Conservation (phyloP, 1,139 yeast genomes). For the Candida frijolesensis region DNA sequence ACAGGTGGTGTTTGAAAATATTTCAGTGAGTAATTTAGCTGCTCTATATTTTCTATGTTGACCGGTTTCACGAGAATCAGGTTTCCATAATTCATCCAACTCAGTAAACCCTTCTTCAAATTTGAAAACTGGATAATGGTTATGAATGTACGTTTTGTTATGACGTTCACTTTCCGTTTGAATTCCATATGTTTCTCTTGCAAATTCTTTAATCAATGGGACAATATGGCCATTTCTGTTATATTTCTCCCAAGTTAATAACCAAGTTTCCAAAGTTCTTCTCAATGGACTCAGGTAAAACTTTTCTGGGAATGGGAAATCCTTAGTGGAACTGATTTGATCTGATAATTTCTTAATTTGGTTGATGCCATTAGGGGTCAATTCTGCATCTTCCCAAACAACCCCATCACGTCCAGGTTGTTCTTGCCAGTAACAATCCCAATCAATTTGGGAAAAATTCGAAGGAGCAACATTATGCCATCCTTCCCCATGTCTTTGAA, state of each 20-base stretch:
- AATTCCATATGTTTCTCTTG: conserved; percentile 44
- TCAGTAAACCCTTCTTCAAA: conserved; percentile 34
- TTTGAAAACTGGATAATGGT: conserved; percentile 24
- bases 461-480: conserved; percentile 23
- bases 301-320: conserved; percentile 31
- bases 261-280: conserved; percentile 38
- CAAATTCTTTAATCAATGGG: conserved; percentile 30
- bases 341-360: conserved; percentile 23
- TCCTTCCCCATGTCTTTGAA: conserved; percentile 47
- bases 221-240: conserved; percentile 15
- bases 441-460: conserved; percentile 23
- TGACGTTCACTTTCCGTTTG: conserved; percentile 41
- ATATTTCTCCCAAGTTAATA: conserved; percentile 26
- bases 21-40: conserved; percentile 29
- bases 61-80: conserved; percentile 13
- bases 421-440: conserved; percentile 39
- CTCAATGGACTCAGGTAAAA: conserved; percentile 39
- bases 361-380: conserved; percentile 30
- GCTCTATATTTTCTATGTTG: conserved; percentile 31
- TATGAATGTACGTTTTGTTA: conserved; percentile 24
- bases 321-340: conserved; percentile 17
- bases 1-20: conserved; percentile 26
- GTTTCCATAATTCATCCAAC: conserved; percentile 32
- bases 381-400: conserved; percentile 41
- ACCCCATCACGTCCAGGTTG: conserved; percentile 31